Conservation (phyloP, 2,329 filamentous ascomycete species). For the Aspergillus carbonarius region DNA sequence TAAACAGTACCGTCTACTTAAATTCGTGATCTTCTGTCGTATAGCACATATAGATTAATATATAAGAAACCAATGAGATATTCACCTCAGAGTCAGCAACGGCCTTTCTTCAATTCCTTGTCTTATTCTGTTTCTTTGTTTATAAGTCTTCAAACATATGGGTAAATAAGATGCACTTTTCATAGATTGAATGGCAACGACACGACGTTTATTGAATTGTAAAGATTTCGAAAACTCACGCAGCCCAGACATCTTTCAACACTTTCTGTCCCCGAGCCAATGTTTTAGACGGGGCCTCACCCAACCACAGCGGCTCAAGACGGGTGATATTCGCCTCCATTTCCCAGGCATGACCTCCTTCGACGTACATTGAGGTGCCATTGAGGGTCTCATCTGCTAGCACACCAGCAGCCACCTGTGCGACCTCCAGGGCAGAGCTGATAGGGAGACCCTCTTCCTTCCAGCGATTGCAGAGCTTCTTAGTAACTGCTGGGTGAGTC, state of each 20-base stretch:
- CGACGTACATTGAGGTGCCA: slow-evolving; percentile 45
- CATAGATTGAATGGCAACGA: slow-evolving; percentile 10
- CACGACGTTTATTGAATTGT: neutral
- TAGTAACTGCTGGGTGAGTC: slow-evolving; percentile 33
- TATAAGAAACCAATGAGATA: no score
- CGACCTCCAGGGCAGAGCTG: slow-evolving; percentile 43
- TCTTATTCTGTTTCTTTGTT: no score
- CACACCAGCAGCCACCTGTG: slow-evolving; percentile 39
- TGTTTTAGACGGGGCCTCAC: slow-evolving; percentile 37
- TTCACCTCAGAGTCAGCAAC: no score
- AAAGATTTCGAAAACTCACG: slow-evolving; percentile 11
- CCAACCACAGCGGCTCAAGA: slow-evolving; percentile 46
- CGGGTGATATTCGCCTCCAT: slow-evolving; percentile 45
- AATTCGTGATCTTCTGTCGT: no score
- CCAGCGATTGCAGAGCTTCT: slow-evolving; percentile 38
- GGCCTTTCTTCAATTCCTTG: no score
- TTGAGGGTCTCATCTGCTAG: slow-evolving; percentile 36
- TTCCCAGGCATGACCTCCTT: slow-evolving; percentile 46
- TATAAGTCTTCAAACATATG: no score
- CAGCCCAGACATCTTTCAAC: slow-evolving; percentile 22
- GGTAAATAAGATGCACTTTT: neutral
- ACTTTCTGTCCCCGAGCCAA: slow-evolving; percentile 39
- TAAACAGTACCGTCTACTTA: no score
- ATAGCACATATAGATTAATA: no score
- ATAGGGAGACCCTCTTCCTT: slow-evolving; percentile 39